Evolutionary conservation across 2,329 filamentous ascomycete species (phyloP), one percentile per base, ranked within the genome.

Genomic region (Pyricularia pennisetigena): DNA sequence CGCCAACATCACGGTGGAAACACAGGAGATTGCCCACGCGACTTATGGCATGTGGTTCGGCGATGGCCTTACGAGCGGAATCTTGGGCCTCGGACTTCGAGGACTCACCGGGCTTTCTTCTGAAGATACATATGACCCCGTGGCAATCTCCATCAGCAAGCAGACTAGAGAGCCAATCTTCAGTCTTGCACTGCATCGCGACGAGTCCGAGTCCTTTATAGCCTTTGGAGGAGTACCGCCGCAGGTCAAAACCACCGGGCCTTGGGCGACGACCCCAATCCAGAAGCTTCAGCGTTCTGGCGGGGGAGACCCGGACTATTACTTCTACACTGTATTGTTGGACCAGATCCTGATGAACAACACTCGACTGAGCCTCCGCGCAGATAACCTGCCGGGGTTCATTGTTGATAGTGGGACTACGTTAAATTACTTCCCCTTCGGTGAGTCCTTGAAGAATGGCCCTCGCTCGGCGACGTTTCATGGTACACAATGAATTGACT

Each of bases 371-470:
- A 63, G 61, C 59, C 65, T 20, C 29, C 30, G n/a, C n/a, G 41
- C 16, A 20, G 29, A 29, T 14, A 32, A 49, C 26, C 68, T 69
- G 64, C 73, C 72, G 2, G 68, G 71, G 26, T 72, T 75, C 65
- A 71, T 77, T 54, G 74, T 76, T n/a, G 75, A 78, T 68, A 75
- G 74, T 29, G 76, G 75, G 35, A 77, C 75, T 1, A 76, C 74
- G 2, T 72, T 77, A 20, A 76, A 75, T 70, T 69, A 76, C 20
- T 72, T 77, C 41, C 75, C 76, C 4, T 69, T 68, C 12, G 69
- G 72, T 72, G 66, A 9, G 68, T 70, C 49, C 4, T 10, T 10
- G 23, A n/a, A n/a, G 12, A 54, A 8, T 1, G 1, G 1, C 20
- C 8, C 7, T 7, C n/a, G 20, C 2, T 1, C 4, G 9, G 9